Evolutionary conservation across 495 filamentous ascomycete genomes (phyloP), one percentile per base, ranked within the genome.

Genomic region (Cercophora newfieldiana): DNA sequence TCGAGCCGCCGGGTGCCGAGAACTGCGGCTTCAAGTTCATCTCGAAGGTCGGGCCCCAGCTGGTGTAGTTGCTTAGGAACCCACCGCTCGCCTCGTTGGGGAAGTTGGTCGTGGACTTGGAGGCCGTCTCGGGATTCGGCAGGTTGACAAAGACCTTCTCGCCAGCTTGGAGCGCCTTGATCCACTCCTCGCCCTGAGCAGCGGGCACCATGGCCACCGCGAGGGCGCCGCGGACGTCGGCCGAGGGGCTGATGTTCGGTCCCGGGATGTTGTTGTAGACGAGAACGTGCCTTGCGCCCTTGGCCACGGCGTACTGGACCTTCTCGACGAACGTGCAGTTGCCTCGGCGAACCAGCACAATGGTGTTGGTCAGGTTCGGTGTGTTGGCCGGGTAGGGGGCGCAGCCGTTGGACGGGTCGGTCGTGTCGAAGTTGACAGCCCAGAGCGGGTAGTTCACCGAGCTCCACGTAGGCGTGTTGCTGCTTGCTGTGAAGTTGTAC

Each of bases 31-130:
- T 84, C 22, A 85, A 71, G 31, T 85, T 79, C 56, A 84, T 69
- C 68, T 87, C 84, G 37, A 76, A 86, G 12, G 81, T 83, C 1
- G 85, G 85, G 7, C 84, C 84, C 85, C 85, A 88, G 51, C 77
- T 80, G 53, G 81, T 85, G 67, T 78, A 88, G 7, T 75, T 72
- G 67, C 83, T 85, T 24, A 82, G 54, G 66, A 79, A 80, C 1
- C 84, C 83, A 7, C 76, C 77, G 12, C 74, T 79, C 10, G 64
- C 54, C 8, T 66, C 68, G 71, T 86, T 84, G 56, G 66, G 26
- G 50, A 71, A 70, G 48, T 75, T 68, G 62, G 74, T 68, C 65
- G 77, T 69, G 25, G 79, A 67, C 72, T 69, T 71, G 25, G 68
- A 71, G 1, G 78, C 80, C 8, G 75, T 79, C 4, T 71, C 66